Evolutionary conservation across 2,329 filamentous ascomycete genomes (phyloP).

Genomic region (Fusarium aywerte): DNA sequence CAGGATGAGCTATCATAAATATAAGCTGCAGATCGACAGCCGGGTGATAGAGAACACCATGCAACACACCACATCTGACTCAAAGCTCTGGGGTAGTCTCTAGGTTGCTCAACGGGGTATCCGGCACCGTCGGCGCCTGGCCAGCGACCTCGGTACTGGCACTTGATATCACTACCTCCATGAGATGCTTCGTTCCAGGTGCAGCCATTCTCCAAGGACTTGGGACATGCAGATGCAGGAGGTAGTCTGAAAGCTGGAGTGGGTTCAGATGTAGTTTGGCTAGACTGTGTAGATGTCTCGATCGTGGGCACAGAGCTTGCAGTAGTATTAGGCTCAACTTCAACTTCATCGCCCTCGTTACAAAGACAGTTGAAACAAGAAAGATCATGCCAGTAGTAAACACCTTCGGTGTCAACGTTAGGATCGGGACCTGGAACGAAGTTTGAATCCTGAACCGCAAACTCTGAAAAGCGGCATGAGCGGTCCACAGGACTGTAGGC

Average conservation of each 20-base stretch:
- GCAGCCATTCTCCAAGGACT: background rate
- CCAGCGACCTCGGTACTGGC: conserved; percentile 12
- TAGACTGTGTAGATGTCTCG: background rate
- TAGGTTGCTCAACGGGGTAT: conserved; percentile 1
- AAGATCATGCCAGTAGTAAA: conserved; percentile 19
- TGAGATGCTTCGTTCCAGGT: background rate
- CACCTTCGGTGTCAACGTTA: background rate
- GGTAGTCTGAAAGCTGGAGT: background rate
- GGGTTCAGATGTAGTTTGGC: background rate
- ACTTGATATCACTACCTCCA: background rate
- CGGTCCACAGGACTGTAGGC: background rate
- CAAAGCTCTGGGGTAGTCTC: conserved; percentile 7
- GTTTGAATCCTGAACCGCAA: conserved; percentile 6
- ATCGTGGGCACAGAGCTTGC: background rate
- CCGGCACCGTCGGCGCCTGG: background rate
- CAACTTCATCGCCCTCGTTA: background rate
- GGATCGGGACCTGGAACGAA: background rate
- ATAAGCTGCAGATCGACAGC: conserved; percentile 3
- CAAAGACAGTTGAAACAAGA: conserved; percentile 17
- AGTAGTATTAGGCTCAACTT: background rate
- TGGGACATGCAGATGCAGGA: conserved; percentile 10
- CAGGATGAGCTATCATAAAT: background rate
- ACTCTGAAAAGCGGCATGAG: background rate
- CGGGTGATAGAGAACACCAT: conserved; percentile 4
- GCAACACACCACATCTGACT: conserved; percentile 18